A percentile compares a stretch with the other conserved stretches of the same genome.
phyloP scores from a whole-genome alignment of 306 rosid species.

The Inga oerstediana region DNA sequence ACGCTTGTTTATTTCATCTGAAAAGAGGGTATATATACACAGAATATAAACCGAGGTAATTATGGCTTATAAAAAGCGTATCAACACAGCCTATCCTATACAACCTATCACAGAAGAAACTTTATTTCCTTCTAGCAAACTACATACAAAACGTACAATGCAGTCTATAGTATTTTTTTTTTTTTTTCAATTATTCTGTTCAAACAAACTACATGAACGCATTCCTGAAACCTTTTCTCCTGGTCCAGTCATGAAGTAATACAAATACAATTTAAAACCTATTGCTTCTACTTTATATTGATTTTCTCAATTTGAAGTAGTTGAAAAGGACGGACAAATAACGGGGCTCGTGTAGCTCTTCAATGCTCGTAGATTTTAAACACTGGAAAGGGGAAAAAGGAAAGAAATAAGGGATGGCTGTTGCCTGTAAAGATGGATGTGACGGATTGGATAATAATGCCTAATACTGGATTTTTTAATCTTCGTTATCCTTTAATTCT shows the following conservation, averaged over 20 bases:
- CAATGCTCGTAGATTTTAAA: neutral
- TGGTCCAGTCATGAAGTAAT: neutral
- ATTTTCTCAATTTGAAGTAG: neutral
- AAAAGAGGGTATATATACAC: neutral
- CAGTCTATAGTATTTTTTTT: neutral
- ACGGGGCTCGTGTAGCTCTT: neutral
- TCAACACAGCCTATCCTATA: neutral
- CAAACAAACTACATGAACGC: neutral
- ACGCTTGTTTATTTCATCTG: neutral
- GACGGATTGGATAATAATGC: neutral
- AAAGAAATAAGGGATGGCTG: neutral
- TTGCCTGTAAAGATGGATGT: neutral
- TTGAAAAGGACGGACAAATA: neutral
- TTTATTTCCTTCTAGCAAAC: neutral
- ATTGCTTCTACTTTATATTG: neutral
- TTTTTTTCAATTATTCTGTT: neutral
- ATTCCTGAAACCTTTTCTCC: neutral
- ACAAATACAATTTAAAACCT: neutral
- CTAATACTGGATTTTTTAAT: neutral
- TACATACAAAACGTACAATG: neutral
- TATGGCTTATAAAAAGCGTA: neutral
- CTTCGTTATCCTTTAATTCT: neutral
- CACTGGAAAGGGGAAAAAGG: neutral
- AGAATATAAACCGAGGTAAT: neutral
- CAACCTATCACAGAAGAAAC: neutral